Conservation (phyloP, 495 filamentous ascomycete genomes). For the Cladorrhinum samala region DNA sequence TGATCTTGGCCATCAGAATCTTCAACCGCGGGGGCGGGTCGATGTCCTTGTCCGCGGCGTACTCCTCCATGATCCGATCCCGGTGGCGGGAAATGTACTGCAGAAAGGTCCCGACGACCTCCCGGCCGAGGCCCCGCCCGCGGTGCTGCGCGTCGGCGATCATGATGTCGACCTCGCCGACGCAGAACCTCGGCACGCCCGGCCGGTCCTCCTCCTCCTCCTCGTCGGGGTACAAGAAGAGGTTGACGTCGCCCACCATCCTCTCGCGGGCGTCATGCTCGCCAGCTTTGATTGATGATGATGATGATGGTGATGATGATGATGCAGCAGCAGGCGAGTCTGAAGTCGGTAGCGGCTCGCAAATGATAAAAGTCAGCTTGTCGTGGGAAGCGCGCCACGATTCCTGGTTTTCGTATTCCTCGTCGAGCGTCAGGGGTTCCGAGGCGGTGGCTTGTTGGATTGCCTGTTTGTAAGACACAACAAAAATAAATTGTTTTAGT, state of each 20-base stretch:
- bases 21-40: slow-evolving; percentile 17
- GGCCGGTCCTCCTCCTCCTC: slow-evolving; percentile 23
- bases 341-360: slow-evolving; percentile 30
- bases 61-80: slow-evolving; percentile 54
- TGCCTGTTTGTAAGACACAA: too few relatives aligned
- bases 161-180: slow-evolving; percentile 87
- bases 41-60: slow-evolving; percentile 22
- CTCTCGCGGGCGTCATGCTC: slow-evolving; percentile 44
- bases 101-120: slow-evolving; percentile 61
- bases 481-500: too few relatives aligned
- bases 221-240: slow-evolving; percentile 60
- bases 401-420: slow-evolving; percentile 81
- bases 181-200: slow-evolving; percentile 20
- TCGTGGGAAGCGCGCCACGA: slow-evolving; percentile 72
- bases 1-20: slow-evolving; percentile 43
- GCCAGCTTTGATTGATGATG: slow-evolving; percentile 20
- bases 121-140: slow-evolving; percentile 58
- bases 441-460: slow-evolving; percentile 81
- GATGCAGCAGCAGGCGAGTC: not conserved
- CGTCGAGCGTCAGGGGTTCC: slow-evolving; percentile 65
- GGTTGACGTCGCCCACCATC: slow-evolving; percentile 84
- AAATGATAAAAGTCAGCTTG: slow-evolving; percentile 69
- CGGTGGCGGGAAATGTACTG: slow-evolving; percentile 51
- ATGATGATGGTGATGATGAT: not conserved
- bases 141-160: slow-evolving; percentile 58